These are phyloP conservation scores for Alternaria dauci DNA, from an alignment of 2,329 filamentous ascomycete species.

Conservation along the genomic window DNA sequence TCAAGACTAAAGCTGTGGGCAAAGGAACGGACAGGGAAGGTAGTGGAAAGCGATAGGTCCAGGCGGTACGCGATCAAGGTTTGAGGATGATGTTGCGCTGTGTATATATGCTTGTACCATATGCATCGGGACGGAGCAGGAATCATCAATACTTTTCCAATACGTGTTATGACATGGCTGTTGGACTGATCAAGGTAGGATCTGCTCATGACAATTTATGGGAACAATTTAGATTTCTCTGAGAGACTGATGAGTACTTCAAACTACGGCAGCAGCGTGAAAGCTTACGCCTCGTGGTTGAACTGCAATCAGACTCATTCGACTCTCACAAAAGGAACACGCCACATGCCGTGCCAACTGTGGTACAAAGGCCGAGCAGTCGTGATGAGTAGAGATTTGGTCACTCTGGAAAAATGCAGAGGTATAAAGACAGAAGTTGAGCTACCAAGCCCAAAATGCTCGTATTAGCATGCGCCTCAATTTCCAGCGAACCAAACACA, in stretches of 20 bases:
- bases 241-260: too few species aligned
- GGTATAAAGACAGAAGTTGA: not conserved
- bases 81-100: slow-evolving; percentile 11
- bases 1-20: slow-evolving; percentile 50
- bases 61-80: slow-evolving; percentile 32
- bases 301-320: too few species aligned
- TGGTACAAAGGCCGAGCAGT: too few species aligned
- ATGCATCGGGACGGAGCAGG: slow-evolving; percentile 16
- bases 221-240: too few species aligned
- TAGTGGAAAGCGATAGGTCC: slow-evolving; percentile 28
- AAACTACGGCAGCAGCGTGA: too few species aligned
- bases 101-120: slow-evolving; percentile 33
- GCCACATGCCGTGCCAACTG: too few species aligned
- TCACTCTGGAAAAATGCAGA: not conserved
- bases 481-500: not conserved
- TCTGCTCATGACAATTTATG: too few species aligned
- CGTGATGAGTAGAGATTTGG: not conserved
- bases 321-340: too few species aligned
- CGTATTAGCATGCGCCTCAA: not conserved
- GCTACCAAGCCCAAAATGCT: not conserved
- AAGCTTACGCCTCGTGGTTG: too few species aligned
- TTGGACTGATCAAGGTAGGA: too few species aligned
- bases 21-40: slow-evolving; percentile 32
- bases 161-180: not conserved
- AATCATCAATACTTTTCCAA: slow-evolving; percentile 1